phyloP scores from a whole-genome alignment of 2,329 filamentous ascomycete genomes.

The Penicillium verrucosum region DNA sequence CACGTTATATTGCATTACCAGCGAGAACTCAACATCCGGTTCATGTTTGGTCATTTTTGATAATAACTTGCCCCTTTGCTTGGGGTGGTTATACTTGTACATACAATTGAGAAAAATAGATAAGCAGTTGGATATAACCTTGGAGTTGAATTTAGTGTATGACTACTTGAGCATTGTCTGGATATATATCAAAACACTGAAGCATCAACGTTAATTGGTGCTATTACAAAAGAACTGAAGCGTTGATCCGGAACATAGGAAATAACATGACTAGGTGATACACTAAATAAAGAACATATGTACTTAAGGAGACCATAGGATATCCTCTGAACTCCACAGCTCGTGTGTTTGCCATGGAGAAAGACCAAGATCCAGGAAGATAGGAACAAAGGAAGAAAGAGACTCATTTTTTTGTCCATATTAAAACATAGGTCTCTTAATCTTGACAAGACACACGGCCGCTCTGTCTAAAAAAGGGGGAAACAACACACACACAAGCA shows the following conservation, averaged over 20 bases:
- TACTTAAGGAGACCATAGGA: conserved; percentile 23
- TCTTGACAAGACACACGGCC: conserved; percentile 36
- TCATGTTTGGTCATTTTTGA: conserved; percentile 2
- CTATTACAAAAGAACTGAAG: background rate
- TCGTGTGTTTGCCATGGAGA: conserved; percentile 10
- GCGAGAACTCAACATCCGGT: background rate
- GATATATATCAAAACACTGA: background rate
- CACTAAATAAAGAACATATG: conserved; percentile 28
- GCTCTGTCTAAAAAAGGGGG: conserved; percentile 33
- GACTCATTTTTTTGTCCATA: conserved; percentile 39
- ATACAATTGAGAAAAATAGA: conserved; percentile 20
- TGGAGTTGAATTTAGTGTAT: conserved; percentile 11
- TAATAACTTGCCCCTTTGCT: conserved; percentile 2
- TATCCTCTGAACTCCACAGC: conserved; percentile 7
- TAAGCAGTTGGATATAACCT: conserved; percentile 7
- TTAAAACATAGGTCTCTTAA: conserved; percentile 40
- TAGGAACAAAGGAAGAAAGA: conserved; percentile 27
- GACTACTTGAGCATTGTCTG: conserved; percentile 3
- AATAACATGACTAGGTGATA: conserved; percentile 32
- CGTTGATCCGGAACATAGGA: conserved; percentile 21
- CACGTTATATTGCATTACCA: conserved; percentile 4
- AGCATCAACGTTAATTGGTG: background rate
- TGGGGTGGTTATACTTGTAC: conserved; percentile 13
- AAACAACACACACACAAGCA: conserved; percentile 18
- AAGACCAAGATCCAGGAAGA: conserved; percentile 15